Conservation (phyloP, 2,329 filamentous ascomycete genomes). For the Venturia effusa region DNA sequence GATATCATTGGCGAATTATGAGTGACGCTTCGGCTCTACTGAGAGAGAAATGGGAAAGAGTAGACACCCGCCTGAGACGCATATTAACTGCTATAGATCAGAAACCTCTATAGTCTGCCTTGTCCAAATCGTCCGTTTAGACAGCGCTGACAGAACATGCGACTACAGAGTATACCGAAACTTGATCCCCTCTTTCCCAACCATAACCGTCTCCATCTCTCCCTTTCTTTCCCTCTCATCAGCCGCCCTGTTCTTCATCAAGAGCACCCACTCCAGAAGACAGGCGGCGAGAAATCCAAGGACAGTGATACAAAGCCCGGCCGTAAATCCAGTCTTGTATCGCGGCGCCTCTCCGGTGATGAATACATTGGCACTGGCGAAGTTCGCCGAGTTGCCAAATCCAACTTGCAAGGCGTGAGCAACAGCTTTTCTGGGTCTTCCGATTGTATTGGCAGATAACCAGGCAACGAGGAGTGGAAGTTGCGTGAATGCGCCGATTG, state of each 20-base stretch:
- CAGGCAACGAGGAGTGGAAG: conserved; percentile 46
- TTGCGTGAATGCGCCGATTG: conserved; percentile 42
- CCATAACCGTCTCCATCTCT: conserved; percentile 4
- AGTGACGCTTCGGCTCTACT: too few species aligned
- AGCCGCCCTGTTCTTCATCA: not conserved
- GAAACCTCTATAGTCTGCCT: too few species aligned
- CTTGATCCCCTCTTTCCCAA: not conserved
- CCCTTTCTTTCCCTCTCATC: not conserved
- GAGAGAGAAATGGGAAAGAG: too few species aligned
- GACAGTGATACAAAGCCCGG: conserved; percentile 34
- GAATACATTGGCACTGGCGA: conserved; percentile 43
- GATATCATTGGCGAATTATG: too few species aligned
- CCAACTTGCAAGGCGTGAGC: conserved; percentile 40
- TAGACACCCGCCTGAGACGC: too few species aligned
- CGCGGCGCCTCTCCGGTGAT: conserved; percentile 35
- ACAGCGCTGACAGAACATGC: too few species aligned
- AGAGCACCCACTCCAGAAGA: conserved; percentile 25
- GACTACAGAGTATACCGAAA: conserved; percentile 4
- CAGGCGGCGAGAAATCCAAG: conserved; percentile 35
- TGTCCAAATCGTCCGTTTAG: too few species aligned
- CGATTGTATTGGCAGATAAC: conserved; percentile 46
- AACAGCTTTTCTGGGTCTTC: conserved; percentile 47
- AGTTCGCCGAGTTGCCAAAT: conserved; percentile 22
- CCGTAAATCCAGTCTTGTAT: conserved; percentile 40
- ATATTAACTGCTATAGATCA: too few species aligned